Percentiles rank a stretch among this genome's conserved stretches.
Conservation (phyloP, 768 basidiomycete genomes). For the Trichaptum fuscoviolaceum region DNA sequence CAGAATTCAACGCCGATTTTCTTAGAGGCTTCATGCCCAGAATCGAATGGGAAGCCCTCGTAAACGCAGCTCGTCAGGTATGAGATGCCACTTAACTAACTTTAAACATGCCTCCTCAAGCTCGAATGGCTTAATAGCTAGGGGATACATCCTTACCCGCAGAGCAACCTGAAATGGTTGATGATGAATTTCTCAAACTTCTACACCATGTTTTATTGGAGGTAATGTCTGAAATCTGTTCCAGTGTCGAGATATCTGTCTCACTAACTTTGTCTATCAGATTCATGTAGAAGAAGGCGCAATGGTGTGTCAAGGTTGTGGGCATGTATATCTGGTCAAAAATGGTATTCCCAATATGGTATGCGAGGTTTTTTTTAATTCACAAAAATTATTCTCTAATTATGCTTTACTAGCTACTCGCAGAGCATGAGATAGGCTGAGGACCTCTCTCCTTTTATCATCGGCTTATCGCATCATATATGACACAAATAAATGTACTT, state of each 20-base stretch:
- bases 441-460: neutral
- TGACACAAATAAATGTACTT: neutral
- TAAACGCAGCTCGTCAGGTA: slow-evolving; percentile 76
- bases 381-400: neutral
- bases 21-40: slow-evolving; percentile 77
- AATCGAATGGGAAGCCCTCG: slow-evolving; percentile 86
- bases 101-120: neutral
- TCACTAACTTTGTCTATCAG: slow-evolving; percentile 33
- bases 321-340: slow-evolving; percentile 82
- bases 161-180: slow-evolving; percentile 68
- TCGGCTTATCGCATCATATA: neutral
- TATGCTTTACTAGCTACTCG: slow-evolving; percentile 57
- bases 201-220: slow-evolving; percentile 93
- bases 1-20: slow-evolving; percentile 90
- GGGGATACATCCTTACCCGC: slow-evolving; percentile 80
- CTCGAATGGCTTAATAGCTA: slow-evolving; percentile 41
- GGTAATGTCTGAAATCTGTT: slow-evolving; percentile 36
- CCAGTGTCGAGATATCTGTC: neutral
- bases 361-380: slow-evolving; percentile 14
- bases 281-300: slow-evolving; percentile 88
- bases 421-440: slow-evolving; percentile 85
- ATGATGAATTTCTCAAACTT: slow-evolving; percentile 76
- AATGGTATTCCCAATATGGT: slow-evolving; percentile 99
- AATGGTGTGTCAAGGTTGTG: slow-evolving; percentile 92
- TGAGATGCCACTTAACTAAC: slow-evolving; percentile 18